Base-by-base conservation (phyloP, 306 rosid species). In the Vicia faba region DNA sequence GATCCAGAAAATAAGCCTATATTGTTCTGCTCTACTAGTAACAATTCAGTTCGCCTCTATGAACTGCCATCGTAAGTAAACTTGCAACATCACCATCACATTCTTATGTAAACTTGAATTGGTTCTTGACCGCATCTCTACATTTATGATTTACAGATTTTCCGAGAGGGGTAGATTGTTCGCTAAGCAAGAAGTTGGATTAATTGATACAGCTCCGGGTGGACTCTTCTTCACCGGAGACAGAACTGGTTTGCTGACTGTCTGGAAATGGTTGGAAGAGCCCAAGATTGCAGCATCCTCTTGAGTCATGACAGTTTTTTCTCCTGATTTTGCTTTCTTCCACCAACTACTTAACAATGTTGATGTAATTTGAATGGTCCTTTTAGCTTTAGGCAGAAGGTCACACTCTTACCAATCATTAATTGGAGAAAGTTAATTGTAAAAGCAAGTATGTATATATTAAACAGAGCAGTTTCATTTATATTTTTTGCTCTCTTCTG, bases 61-160 rank as follows among this genome's bases (percentile, higher is more conserved):
- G 87, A 79, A 28, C 43, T 81, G 15, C 84, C 87, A 65, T 74
- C 75, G 86, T 86, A 54, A 70, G 88, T 86, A 15, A 43, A 10
- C 10, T 29, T 8, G 11, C 8, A 19, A 64, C 28, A 20, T 20
- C 23, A 20, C 23, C 13, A 8, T 49, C 26, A 0, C 2, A 3
- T 55, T 18, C 8, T 68, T 39, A 5, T 39, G 41, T 4, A 14
- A 51, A 14, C 44, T 20, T 4, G 5, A 11, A n/a, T 9, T 10
- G 5, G 23, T 15, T 46, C 11, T 50, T 50, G 36, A 57, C 33
- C 7, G 16, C 8, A 4, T 38, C n/a, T 36, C n/a, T 66, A 35
- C 41, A 33, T 50, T 50, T 6, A 35, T 3, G 33, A 33, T 64
- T 5, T 64, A 2, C 28, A 81, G 89, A 11, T 85, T 82, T 61